Evolutionary conservation across 2,329 filamentous ascomycete species (phyloP), one percentile per base, ranked within the genome.

Genomic region (Aspergillus melleus): DNA sequence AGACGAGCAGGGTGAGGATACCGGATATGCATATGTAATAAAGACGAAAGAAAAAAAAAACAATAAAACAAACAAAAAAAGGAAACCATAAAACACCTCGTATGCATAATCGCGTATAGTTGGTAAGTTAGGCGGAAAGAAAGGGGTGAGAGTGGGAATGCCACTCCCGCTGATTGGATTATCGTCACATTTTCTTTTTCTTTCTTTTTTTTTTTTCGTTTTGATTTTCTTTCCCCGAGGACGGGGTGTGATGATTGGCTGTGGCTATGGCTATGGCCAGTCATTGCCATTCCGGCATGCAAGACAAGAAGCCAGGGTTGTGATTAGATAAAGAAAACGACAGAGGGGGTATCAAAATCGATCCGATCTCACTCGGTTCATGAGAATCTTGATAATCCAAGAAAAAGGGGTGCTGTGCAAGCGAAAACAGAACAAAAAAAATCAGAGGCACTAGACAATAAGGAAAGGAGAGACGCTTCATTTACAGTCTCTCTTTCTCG

Each of bases 261-360:
- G 42, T 30, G 12, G 24, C 16, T 39, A 49, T 24, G 24, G 24
- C 4, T 24, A 4, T 24, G 24, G 24, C 24, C 29, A 32, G 36
- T 55, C 53, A 36, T 54, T 24, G 14, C 44, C 53, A 49, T 32
- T 44, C 42, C 19, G 29, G 44, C 53, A 55, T 55, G 53, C 53
- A 55, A 36, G 42, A 47, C 5, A 30, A 30, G 22, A 52, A 60
- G 36, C 36, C 36, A 42, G 36, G 16, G 36, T 42, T 42, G 14
- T 36, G 60, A 63, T 61, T 58, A 64, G 55, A 60, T 36, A 16
- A 36, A 42, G 32, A 63, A 61, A 61, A 65, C 36, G 58, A 53
- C 61, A 59, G 64, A 69, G 71, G 71, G 71, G 71, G 71, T 74
- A 74, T 74, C 71, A 71, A 42, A 71, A 49, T 36, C 47, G 53